Evolutionary conservation across 371 early-diverging fungal species (phyloP).

Genomic region (Choanephora cucurbitarum): DNA sequence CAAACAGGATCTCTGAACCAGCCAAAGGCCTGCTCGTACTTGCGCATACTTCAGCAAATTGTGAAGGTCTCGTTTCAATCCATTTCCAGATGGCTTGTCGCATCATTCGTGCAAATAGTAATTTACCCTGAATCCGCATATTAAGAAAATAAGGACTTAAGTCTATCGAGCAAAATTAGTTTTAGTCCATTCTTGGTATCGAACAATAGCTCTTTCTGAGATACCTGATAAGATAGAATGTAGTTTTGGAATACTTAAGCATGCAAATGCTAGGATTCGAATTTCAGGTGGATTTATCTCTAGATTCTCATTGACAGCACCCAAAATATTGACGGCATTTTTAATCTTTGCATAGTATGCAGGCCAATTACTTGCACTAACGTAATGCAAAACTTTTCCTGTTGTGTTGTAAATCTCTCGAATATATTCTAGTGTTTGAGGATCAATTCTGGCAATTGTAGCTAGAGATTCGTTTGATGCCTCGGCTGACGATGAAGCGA

Average conservation of each 20-base stretch:
- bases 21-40: slow-evolving; percentile 65
- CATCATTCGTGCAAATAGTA: slow-evolving; percentile 67
- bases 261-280: slow-evolving; percentile 36
- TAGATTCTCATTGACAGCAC: slow-evolving; percentile 24
- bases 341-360: slow-evolving; percentile 68
- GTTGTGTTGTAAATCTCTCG: slow-evolving; percentile 62
- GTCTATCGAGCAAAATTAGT: slow-evolving; percentile 48
- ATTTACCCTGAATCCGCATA: slow-evolving; percentile 67
- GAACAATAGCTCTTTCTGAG: neutral
- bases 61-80: slow-evolving; percentile 77
- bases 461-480: slow-evolving; percentile 34
- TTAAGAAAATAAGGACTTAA: slow-evolving; percentile 62
- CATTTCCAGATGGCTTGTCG: slow-evolving; percentile 85
- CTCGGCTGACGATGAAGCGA: slow-evolving; percentile 29
- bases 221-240: slow-evolving; percentile 38
- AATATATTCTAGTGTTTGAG: slow-evolving; percentile 41
- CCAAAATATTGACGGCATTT: slow-evolving; percentile 28
- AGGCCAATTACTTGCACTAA: slow-evolving; percentile 81
- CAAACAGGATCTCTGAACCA: slow-evolving; percentile 78
- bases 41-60: slow-evolving; percentile 71
- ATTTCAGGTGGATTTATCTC: slow-evolving; percentile 35
- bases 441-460: slow-evolving; percentile 22
- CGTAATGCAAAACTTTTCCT: slow-evolving; percentile 72
- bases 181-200: neutral
- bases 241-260: slow-evolving; percentile 26